Evolutionary conservation across 2,329 filamentous ascomycete species (phyloP), one percentile per base, ranked within the genome.

Genomic region (Colletotrichum incanum): DNA sequence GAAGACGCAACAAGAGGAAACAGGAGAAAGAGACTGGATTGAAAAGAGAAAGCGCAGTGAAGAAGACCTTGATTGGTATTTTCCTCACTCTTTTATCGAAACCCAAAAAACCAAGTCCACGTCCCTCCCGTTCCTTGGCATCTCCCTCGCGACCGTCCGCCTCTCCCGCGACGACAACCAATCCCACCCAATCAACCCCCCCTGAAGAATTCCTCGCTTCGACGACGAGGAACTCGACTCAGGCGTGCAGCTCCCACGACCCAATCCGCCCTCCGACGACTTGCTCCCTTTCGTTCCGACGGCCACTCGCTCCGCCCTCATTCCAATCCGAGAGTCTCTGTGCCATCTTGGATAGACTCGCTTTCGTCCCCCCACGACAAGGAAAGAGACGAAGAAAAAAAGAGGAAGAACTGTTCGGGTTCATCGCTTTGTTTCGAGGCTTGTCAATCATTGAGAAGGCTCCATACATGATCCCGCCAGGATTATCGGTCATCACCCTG

Each of bases 141-240:
- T 72, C 63, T 73, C 62, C 61, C 68, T 72, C 62, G 23, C 65
- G 60, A 70, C 62, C 50, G 62, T 70, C 67, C 54, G 62, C 62
- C 66, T 34, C 31, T 26, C 60, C 64, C 52, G 68, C 64, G 56
- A 67, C 64, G 49, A 71, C 59, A 43, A 49, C 43, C 28, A 49
- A 31, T 60, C 56, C 18, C 26, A 47, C 41, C 58, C 59, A 39
- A 65, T 55, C 69, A 71, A 67, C 56, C 31, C 49, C 60, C 74
- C 74, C 74, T 64, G 61, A 69, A 67, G 74, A 82, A 85, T 86
- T 85, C 84, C 84, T 84, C 80, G 80, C 79, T 78, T 79, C 79
- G 79, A 79, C 80, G 74, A 80, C 79, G 78, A 83, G 81, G 83
- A 85, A 85, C 83, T 82, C 79, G 78, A 78, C 76, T 78, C 76